Conservation (phyloP, 2,329 filamentous ascomycete genomes). For the Zasmidium citrigriseum region DNA sequence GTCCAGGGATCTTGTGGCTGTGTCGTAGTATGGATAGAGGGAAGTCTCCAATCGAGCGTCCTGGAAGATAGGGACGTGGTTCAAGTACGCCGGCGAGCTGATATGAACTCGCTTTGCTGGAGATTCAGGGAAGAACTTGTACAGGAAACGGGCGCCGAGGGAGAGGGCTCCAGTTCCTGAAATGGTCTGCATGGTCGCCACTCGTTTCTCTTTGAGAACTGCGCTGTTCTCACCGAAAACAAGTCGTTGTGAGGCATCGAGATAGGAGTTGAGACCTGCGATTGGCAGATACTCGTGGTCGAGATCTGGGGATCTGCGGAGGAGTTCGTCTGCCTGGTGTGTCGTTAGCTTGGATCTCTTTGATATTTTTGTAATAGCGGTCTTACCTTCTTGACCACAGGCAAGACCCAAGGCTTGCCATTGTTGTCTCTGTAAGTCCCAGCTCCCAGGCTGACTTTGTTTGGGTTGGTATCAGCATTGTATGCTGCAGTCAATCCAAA, state of each 20-base stretch:
- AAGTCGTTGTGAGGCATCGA: conserved; percentile 82
- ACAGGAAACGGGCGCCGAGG: conserved; percentile 88
- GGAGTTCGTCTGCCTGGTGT: not conserved
- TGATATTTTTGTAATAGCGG: conserved; percentile 54
- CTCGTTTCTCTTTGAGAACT: conserved; percentile 69
- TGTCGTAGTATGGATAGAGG: conserved; percentile 97
- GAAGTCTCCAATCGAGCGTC: conserved; percentile 86
- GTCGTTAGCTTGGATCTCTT: no score
- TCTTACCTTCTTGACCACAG: conserved; percentile 74
- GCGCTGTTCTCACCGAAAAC: conserved; percentile 82
- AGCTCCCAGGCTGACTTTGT: conserved; percentile 98
- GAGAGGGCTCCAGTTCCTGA: conserved; percentile 94
- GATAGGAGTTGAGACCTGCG: conserved; percentile 91
- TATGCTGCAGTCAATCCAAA: conserved; percentile 6
- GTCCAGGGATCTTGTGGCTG: conserved; percentile 87
- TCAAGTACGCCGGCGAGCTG: conserved; percentile 92
- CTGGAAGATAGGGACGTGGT: conserved; percentile 94
- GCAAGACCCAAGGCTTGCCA: conserved; percentile 96
- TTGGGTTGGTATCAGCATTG: conserved; percentile 67
- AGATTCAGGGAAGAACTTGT: conserved; percentile 75
- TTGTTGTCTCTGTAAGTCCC: conserved; percentile 97
- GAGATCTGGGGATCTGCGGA: conserved; percentile 48
- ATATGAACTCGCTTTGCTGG: conserved; percentile 91
- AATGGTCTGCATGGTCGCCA: conserved; percentile 95
- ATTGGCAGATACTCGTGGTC: conserved; percentile 99